These are phyloP conservation scores for Glycine latifolia DNA, from an alignment of 306 rosid genomes.

Conservation along the genomic window DNA sequence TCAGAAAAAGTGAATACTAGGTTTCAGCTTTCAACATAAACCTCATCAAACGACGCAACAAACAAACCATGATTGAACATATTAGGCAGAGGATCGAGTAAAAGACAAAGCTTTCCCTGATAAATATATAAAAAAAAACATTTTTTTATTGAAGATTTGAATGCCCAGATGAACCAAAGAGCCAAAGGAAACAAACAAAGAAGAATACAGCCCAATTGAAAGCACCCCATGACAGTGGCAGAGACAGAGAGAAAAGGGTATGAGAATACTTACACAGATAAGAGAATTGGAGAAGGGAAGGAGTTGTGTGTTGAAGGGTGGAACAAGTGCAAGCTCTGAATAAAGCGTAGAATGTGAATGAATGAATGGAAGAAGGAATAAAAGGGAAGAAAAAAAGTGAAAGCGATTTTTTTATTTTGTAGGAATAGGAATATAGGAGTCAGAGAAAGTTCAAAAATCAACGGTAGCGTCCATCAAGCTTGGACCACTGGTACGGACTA, in stretches of 20 bases:
- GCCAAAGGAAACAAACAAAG: not conserved
- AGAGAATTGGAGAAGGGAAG: not conserved
- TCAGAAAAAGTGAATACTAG: not conserved
- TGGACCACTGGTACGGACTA: not conserved
- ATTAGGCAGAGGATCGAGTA: not conserved
- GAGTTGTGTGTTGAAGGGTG: not conserved
- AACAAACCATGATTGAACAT: not conserved
- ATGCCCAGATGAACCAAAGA: constrained; percentile 24
- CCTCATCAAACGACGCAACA: not conserved
- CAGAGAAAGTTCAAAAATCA: not conserved
- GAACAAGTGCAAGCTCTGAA: not conserved
- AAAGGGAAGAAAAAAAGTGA: not conserved
- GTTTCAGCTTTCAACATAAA: constrained; percentile 26
- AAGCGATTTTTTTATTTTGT: not conserved
- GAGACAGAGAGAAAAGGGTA: not conserved
- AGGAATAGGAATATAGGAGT: not conserved
- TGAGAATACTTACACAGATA: constrained; percentile 24
- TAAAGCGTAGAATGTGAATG: not conserved
- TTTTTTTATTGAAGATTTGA: not conserved
- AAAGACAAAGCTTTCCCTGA: not conserved
- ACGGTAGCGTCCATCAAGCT: not conserved
- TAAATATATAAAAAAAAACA: not conserved
- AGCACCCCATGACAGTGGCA: not conserved
- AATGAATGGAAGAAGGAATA: not conserved
- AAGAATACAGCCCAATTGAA: not conserved